Evolutionary conservation across 1,139 yeast genomes (phyloP), one percentile per base, ranked within the genome.

Genomic region (Geotrichum aggregatum): DNA sequence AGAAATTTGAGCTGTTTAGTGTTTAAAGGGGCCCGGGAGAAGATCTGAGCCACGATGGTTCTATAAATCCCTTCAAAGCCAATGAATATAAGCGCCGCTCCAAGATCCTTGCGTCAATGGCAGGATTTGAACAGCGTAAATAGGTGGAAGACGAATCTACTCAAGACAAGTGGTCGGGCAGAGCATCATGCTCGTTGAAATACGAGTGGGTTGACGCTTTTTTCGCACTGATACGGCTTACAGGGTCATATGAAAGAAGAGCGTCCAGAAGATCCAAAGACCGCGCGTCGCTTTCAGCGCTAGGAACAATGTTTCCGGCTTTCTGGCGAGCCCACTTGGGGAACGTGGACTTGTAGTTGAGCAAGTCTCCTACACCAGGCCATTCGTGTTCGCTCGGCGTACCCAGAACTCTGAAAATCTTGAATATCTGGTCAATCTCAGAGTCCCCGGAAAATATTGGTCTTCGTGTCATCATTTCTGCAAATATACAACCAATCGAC

Each of bases 401-500:
- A 40, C 99, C 98, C 64, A 94, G 75, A 44, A 89, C 75, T 63
- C 96, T 77, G 74, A 92, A 94, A 56, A 94, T 92, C 71, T 94
- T 83, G 75, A 92, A 91, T 60, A 94, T 91, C 72, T 94, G 97
- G 69, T 92, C 98, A 67, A 92, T 92, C 69, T 92, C 98, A 11
- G 96, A 87, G 70, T 92, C 98, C 28, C 98, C 99, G 1, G 98
- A 95, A 72, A 92, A 92, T 49, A 92, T 71, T 10, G 98, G 98
- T 69, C 87, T 87, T 58, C 98, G 78, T 66, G 89, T 88, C 61
- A 94, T 92, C 98, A 92, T 91, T 69, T 92, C 99, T 4, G 97
- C 98, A 72, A 94, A 92, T 54, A 92, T 92, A 70, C 98, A 91
- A 14, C 99, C 99, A 54, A 91, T 87, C 14, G 96, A 87, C 99